Conservation (phyloP, 2,329 filamentous ascomycete genomes). For the Pseudogymnoascus sp. region DNA sequence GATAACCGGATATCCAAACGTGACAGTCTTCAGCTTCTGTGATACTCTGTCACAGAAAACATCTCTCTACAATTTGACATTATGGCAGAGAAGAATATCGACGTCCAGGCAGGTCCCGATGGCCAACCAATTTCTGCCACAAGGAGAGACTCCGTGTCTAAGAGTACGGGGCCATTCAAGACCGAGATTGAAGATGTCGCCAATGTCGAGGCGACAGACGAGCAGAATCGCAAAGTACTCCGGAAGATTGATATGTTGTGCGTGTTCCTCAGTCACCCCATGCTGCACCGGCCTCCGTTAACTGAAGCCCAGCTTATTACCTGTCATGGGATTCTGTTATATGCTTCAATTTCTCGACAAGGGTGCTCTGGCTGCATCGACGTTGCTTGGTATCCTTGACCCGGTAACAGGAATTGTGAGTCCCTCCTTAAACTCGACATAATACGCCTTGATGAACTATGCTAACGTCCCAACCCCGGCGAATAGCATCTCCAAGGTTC, state of each 20-base stretch:
- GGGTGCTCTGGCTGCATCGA: slow-evolving; percentile 46
- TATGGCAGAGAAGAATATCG: background rate
- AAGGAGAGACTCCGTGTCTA: background rate
- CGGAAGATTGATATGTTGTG: slow-evolving; percentile 21
- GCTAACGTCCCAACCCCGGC: background rate
- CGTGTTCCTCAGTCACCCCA: background rate
- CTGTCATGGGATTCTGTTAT: slow-evolving; percentile 19
- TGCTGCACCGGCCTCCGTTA: background rate
- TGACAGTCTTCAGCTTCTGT: background rate
- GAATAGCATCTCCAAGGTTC: background rate
- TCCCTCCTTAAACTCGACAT: background rate
- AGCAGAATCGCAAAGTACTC: slow-evolving; percentile 15
- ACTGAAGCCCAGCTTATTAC: slow-evolving; percentile 14
- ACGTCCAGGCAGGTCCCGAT: background rate
- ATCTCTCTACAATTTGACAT: background rate
- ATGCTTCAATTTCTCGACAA: slow-evolving; percentile 26
- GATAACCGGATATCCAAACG: background rate
- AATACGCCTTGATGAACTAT: background rate
- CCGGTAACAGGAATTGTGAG: background rate
- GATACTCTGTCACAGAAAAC: background rate
- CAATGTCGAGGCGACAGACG: slow-evolving; percentile 4
- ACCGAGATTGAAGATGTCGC: background rate
- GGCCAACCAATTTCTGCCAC: background rate
- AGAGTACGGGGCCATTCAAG: background rate
- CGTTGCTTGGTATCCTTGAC: slow-evolving; percentile 47